These are phyloP conservation scores for Eucalyptus sideroxylon DNA, from an alignment of 345 rosid species.

Conservation along the genomic window DNA sequence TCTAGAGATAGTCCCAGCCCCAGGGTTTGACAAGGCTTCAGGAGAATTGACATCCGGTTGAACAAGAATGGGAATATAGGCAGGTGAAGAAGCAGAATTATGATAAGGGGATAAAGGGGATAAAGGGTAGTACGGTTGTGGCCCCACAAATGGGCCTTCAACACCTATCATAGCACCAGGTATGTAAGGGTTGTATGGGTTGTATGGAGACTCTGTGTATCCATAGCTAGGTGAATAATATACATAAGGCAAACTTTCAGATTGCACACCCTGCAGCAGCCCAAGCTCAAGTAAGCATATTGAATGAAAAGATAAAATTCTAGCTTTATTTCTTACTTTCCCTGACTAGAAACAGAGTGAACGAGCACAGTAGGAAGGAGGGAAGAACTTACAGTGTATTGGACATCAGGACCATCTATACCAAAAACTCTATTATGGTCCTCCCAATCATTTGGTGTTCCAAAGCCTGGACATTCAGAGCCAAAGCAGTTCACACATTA, in stretches of 20 bases:
- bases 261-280: slow-evolving; percentile 61
- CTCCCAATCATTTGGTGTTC: slow-evolving; percentile 89
- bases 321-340: background rate
- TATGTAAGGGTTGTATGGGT: slow-evolving; percentile 86
- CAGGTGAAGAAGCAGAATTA: slow-evolving; percentile 42
- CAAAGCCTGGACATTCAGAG: slow-evolving; percentile 43
- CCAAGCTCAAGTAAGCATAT: background rate
- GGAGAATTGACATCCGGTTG: slow-evolving; percentile 41
- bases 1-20: slow-evolving; percentile 17
- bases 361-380: background rate
- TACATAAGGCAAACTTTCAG: slow-evolving; percentile 70
- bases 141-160: slow-evolving; percentile 45
- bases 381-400: slow-evolving; percentile 37
- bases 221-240: slow-evolving; percentile 79
- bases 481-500: background rate
- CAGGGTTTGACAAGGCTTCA: slow-evolving; percentile 33
- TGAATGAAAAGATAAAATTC: background rate
- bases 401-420: slow-evolving; percentile 73
- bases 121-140: slow-evolving; percentile 55
- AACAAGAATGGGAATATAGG: slow-evolving; percentile 40
- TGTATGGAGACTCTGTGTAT: slow-evolving; percentile 79
- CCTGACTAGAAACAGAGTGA: background rate
- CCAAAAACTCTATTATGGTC: slow-evolving; percentile 73
- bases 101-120: slow-evolving; percentile 60
- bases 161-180: slow-evolving; percentile 72